Conservation (phyloP, 129 eudicot genomes). For the Silybum marianum region DNA sequence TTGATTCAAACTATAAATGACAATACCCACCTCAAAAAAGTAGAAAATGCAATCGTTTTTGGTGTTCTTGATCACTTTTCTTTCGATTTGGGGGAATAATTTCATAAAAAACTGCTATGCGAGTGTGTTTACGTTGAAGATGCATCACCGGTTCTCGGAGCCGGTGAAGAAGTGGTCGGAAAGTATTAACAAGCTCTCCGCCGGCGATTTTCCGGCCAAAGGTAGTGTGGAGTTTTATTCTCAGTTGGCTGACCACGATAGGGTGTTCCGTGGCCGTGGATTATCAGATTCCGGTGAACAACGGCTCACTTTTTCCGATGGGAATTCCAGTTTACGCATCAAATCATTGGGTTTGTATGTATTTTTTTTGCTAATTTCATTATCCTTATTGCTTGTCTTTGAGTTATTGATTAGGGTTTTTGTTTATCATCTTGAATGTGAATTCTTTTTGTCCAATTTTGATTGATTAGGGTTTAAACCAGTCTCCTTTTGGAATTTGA, state of each 20-base stretch:
- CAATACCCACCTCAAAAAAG: constrained; percentile 20
- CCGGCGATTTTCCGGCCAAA: constrained; percentile 44
- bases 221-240: constrained; percentile 64
- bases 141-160: constrained; percentile 85
- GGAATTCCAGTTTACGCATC: constrained; percentile 69
- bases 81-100: constrained; percentile 29
- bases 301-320: constrained; percentile 69
- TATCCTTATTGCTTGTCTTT: neutral
- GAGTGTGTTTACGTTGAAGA: constrained; percentile 58
- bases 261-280: constrained; percentile 46
- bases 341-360: constrained; percentile 73
- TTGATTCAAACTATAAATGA: constrained; percentile 3
- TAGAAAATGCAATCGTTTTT: constrained; percentile 32
- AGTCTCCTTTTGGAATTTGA: neutral
- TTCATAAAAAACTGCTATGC: constrained; percentile 43
- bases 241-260: constrained; percentile 55
- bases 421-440: neutral
- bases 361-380: neutral
- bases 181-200: constrained; percentile 17
- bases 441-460: neutral
- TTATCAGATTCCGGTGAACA: constrained; percentile 39
- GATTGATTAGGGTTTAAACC: neutral
- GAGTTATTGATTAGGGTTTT: constrained; percentile 17
- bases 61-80: constrained; percentile 35
- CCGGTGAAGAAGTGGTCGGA: constrained; percentile 59